These are phyloP conservation scores for Trichoderma pleuroti DNA, from an alignment of 2,329 filamentous ascomycete species.

Conservation along the genomic window DNA sequence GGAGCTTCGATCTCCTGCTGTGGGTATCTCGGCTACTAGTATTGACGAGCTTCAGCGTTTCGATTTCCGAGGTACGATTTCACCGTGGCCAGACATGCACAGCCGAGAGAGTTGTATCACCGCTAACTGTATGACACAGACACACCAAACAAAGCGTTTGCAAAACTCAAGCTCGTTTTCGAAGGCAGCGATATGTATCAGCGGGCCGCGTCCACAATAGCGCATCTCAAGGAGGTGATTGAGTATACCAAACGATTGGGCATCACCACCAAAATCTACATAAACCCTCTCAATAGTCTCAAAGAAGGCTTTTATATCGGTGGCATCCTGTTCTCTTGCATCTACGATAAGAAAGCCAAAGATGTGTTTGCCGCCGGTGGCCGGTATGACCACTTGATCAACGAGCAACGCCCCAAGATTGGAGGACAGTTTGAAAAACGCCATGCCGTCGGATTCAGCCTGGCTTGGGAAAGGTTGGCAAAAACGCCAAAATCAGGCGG, in stretches of 20 bases:
- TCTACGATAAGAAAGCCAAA: conserved; percentile 78
- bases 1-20: conserved; percentile 74
- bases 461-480: conserved; percentile 81
- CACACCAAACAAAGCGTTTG: conserved; percentile 54
- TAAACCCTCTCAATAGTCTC: conserved; percentile 80
- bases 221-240: conserved; percentile 74
- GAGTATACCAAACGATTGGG: conserved; percentile 73
- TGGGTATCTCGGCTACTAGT: conserved; percentile 83
- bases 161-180: conserved; percentile 57
- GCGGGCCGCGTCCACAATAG: conserved; percentile 70
- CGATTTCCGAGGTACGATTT: conserved; percentile 72
- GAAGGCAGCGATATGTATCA: conserved; percentile 66
- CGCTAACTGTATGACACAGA: conserved; percentile 37
- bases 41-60: conserved; percentile 87
- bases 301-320: conserved; percentile 88
- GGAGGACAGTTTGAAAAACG: conserved; percentile 59
- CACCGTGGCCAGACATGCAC: too few species aligned
- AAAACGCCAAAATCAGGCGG: conserved; percentile 56
- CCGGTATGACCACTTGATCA: conserved; percentile 85
- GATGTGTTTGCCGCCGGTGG: conserved; percentile 92
- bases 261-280: conserved; percentile 72
- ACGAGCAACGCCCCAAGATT: conserved; percentile 72
- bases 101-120: neutral
- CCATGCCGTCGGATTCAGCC: conserved; percentile 87
- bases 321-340: conserved; percentile 83